Percentiles rank a stretch among this genome's conserved stretches.
Evolutionary conservation across 2,329 filamentous ascomycete species (phyloP).

Genomic region (Hymenoscyphus occultus): DNA sequence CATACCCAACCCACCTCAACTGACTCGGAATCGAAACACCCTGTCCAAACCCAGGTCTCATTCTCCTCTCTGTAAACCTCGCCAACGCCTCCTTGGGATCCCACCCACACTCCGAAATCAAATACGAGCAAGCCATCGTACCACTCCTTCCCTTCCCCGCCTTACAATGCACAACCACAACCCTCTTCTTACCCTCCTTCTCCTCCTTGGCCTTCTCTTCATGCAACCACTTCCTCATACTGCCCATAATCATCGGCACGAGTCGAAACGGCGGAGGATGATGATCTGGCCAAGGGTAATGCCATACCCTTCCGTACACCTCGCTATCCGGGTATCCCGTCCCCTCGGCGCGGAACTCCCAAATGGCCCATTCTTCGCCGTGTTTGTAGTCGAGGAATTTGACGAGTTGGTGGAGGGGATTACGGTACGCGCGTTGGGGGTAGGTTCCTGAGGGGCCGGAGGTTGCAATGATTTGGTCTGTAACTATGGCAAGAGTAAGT

Average conservation of each 20-base stretch:
- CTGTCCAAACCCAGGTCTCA: slow-evolving; percentile 83
- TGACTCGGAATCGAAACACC: slow-evolving; percentile 95
- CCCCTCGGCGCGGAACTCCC: slow-evolving; percentile 96
- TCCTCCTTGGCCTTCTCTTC: slow-evolving; percentile 37
- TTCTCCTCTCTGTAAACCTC: slow-evolving; percentile 76
- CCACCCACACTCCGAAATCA: slow-evolving; percentile 84
- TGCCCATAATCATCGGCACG: slow-evolving; percentile 83
- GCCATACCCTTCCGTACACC: slow-evolving; percentile 79
- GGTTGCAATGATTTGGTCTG: slow-evolving; percentile 66
- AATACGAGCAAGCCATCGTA: slow-evolving; percentile 80
- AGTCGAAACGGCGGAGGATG: slow-evolving; percentile 91
- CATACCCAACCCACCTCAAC: slow-evolving; percentile 80
- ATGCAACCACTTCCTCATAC: slow-evolving; percentile 86
- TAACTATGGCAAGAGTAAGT: slow-evolving; percentile 50
- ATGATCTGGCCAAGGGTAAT: slow-evolving; percentile 96
- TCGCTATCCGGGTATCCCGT: slow-evolving; percentile 91
- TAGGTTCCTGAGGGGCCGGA: slow-evolving; percentile 89
- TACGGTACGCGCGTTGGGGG: slow-evolving; percentile 88
- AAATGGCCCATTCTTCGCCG: slow-evolving; percentile 83
- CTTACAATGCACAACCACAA: slow-evolving; percentile 94
- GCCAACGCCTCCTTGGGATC: slow-evolving; percentile 59
- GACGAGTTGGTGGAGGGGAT: slow-evolving; percentile 83
- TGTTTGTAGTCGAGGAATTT: slow-evolving; percentile 85
- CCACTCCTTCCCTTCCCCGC: slow-evolving; percentile 93
- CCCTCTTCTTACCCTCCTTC: slow-evolving; percentile 46